Evolutionary conservation across 2,329 filamentous ascomycete species (phyloP).

Genomic region (Aureobasidium vineae): DNA sequence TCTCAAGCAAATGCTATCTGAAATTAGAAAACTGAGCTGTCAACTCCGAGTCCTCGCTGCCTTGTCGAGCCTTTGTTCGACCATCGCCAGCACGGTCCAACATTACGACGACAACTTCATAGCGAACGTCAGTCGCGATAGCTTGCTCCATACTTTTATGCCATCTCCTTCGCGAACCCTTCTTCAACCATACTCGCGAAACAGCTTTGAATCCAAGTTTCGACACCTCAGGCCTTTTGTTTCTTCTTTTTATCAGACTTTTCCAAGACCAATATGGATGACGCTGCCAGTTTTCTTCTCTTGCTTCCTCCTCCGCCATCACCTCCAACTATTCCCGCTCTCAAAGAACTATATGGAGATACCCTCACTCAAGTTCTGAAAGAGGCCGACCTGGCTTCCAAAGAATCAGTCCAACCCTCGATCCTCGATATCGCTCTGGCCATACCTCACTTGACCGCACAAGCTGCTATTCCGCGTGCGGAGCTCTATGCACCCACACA

Average conservation of each 20-base stretch:
- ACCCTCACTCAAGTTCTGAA: constrained; percentile 45
- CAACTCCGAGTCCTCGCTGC: not conserved
- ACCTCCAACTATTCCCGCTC: constrained; percentile 41
- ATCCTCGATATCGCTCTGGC: constrained; percentile 62
- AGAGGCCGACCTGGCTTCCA: constrained; percentile 40
- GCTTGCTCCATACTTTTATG: constrained; percentile 4
- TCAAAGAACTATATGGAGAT: constrained; percentile 47
- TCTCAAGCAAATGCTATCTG: not conserved
- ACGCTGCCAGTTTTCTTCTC: constrained; percentile 41
- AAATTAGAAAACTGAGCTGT: not conserved
- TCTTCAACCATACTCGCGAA: not conserved
- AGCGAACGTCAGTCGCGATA: not conserved
- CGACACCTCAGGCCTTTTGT: not conserved
- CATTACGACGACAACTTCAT: not conserved
- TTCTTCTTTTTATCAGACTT: not conserved
- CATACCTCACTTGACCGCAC: constrained; percentile 59
- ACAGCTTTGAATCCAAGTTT: not conserved
- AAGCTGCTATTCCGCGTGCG: constrained; percentile 51
- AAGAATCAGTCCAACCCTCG: constrained; percentile 38
- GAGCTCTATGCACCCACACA: constrained; percentile 68
- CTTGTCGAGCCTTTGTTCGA: not conserved
- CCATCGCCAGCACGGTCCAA: not conserved
- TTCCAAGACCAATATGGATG: constrained; percentile 17
- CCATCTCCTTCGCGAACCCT: not conserved
- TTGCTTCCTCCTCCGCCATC: constrained; percentile 48